Evolutionary conservation across 768 basidiomycete species (phyloP), one percentile per base, ranked within the genome.

Genomic region (Hirschioporus abietinus): DNA sequence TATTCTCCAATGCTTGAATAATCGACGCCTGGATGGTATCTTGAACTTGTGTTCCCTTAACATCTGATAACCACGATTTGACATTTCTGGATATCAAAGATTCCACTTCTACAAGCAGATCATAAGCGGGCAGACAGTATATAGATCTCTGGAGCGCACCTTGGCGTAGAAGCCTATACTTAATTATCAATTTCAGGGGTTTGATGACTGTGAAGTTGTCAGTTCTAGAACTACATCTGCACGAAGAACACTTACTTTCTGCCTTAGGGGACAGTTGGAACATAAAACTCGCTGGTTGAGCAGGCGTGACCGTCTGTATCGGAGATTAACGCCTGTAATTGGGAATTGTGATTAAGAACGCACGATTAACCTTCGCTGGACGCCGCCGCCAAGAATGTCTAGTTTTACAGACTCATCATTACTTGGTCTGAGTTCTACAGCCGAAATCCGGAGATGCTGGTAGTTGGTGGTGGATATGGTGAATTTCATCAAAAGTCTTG

Each of bases 401-500:
- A 91, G 76, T 7, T 81, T 82, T 4, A 85, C 80, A 15, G 81
- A 73, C 36, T 76, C 82, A 26, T 74, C 78, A 12, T 78, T 72
- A 34, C 82, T 82, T 6, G 77, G 74, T 68, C 83, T 81, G 24
- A 95, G 77, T 18, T 78, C 78, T 0, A 86, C 88, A 8, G 84
- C 84, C 25, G 80, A 81, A 64, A 96, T 84, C 42, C 93, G 89
- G n/a, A 97, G 83, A 70, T 88, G 84, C 70, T 94, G 90, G 68
- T 86, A 83, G 24, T 87, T 88, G 60, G 90, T 89, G 0, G 93
- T 87, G 1, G 94, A 93, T 63, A 97, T 84, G 0, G 92, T 94
- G 73, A 96, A 99, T 73, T 90, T 91, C 3, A 93, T 96, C 70
- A 98, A 88, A 4, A 98, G 78, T 69, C 96, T 98, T 68, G 23